phyloP scores from a whole-genome alignment of 2,329 filamentous ascomycete species.

The Parastagonospora nodorum region DNA sequence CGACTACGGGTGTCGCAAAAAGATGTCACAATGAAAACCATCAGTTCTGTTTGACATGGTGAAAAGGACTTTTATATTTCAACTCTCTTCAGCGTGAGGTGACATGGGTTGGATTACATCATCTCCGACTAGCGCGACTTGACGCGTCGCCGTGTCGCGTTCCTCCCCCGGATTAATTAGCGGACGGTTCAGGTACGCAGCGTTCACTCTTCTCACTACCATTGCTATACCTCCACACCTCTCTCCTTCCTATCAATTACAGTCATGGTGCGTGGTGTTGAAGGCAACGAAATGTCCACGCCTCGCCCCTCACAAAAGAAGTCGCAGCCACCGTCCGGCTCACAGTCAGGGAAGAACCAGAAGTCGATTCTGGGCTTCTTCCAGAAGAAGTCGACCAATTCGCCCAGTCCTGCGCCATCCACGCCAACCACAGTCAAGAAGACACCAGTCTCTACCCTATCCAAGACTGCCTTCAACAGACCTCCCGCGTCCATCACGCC shows the following conservation, averaged over 20 bases:
- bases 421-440: conserved; percentile 30
- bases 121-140: neutral
- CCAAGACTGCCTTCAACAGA: conserved; percentile 40
- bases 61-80: no score
- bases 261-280: conserved; percentile 52
- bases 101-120: neutral
- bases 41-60: no score
- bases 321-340: conserved; percentile 45
- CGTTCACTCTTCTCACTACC: neutral
- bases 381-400: conserved; percentile 61
- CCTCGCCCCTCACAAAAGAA: conserved; percentile 54
- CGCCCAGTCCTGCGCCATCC: conserved; percentile 49
- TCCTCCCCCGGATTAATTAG: conserved; percentile 4
- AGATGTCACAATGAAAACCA: no score
- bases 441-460: conserved; percentile 29
- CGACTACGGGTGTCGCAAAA: no score
- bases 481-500: conserved; percentile 64
- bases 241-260: neutral
- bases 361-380: conserved; percentile 82
- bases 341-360: conserved; percentile 64
- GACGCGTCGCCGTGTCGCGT: conserved; percentile 8
- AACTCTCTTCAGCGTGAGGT: no score
- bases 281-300: conserved; percentile 54
- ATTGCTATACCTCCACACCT: neutral
- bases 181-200: neutral